Conservation (phyloP, 2,329 filamentous ascomycete genomes). For the Pezizomycotina sp. region DNA sequence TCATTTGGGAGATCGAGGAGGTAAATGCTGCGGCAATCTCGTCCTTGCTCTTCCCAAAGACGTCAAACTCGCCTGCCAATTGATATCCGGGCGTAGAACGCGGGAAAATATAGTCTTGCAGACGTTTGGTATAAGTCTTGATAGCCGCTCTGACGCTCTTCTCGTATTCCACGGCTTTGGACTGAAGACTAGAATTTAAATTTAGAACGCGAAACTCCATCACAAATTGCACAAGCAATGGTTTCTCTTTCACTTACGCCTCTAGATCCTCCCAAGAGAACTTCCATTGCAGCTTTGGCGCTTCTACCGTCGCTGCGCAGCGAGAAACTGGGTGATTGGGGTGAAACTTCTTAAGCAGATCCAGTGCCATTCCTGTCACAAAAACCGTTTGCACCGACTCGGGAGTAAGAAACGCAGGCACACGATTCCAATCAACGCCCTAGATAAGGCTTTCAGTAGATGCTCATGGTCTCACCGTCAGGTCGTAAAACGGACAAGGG, state of each 20-base stretch:
- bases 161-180: conserved; percentile 11
- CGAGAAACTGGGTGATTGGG: conserved; percentile 44
- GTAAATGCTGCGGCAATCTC: conserved; percentile 19
- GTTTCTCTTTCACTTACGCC: conserved; percentile 24
- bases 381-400: conserved; percentile 60
- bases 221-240: conserved; percentile 37
- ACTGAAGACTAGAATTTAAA: conserved; percentile 7
- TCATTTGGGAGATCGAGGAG: conserved; percentile 20
- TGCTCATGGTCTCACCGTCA: background rate
- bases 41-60: conserved; percentile 21
- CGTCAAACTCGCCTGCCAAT: conserved; percentile 10
- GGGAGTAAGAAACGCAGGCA: conserved; percentile 54
- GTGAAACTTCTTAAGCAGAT: conserved; percentile 54
- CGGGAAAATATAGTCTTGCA: background rate
- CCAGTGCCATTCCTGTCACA: conserved; percentile 60
- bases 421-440: conserved; percentile 44
- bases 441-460: background rate
- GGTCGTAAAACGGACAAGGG: no score
- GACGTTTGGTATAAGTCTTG: conserved; percentile 14
- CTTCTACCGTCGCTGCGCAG: conserved; percentile 25
- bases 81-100: background rate
- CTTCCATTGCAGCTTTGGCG: conserved; percentile 23
- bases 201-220: conserved; percentile 26
- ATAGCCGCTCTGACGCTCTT: conserved; percentile 17
- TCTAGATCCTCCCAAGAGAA: conserved; percentile 26